Percentiles rank a stretch among this genome's conserved stretches.
These are phyloP conservation scores for Septoria linicola DNA, from an alignment of 2,329 filamentous ascomycete genomes.

Conservation along the genomic window DNA sequence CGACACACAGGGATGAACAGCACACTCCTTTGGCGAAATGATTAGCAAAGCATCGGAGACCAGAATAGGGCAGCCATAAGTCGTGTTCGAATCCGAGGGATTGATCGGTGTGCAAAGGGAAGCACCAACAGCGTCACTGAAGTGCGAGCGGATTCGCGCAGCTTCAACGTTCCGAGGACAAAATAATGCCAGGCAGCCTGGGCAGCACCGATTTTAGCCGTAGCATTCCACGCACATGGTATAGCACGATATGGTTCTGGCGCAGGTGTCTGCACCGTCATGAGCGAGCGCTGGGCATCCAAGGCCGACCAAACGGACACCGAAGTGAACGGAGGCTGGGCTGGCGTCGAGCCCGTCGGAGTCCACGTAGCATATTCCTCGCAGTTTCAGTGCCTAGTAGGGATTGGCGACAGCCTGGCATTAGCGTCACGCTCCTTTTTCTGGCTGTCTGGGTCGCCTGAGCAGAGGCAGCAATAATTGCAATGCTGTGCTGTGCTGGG, in stretches of 20 bases:
- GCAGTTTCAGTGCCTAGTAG: neutral
- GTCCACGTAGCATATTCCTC: neutral
- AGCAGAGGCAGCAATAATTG: no score
- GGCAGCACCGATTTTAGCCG: slow-evolving; percentile 1
- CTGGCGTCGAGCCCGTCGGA: neutral
- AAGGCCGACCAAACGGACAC: neutral
- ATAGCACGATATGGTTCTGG: neutral
- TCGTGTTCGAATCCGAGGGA: neutral
- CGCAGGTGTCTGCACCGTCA: no score
- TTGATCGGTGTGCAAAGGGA: neutral
- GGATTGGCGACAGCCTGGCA: neutral
- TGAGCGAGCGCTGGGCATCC: no score
- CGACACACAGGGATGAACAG: slow-evolving; percentile 11
- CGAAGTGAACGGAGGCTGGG: neutral
- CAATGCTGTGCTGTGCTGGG: no score
- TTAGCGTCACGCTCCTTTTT: neutral
- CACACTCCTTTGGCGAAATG: neutral
- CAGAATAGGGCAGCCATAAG: slow-evolving; percentile 5
- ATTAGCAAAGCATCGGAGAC: slow-evolving; percentile 1
- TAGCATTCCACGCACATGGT: slow-evolving; percentile 13
- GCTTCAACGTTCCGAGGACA: slow-evolving; percentile 2
- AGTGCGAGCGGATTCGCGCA: neutral
- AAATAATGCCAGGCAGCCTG: neutral
- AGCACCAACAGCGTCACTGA: neutral
- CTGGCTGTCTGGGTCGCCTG: no score